Evolutionary conservation across 176 grass and related monocot genomes (phyloP).

Genomic region (Calamus simplicifolius): DNA sequence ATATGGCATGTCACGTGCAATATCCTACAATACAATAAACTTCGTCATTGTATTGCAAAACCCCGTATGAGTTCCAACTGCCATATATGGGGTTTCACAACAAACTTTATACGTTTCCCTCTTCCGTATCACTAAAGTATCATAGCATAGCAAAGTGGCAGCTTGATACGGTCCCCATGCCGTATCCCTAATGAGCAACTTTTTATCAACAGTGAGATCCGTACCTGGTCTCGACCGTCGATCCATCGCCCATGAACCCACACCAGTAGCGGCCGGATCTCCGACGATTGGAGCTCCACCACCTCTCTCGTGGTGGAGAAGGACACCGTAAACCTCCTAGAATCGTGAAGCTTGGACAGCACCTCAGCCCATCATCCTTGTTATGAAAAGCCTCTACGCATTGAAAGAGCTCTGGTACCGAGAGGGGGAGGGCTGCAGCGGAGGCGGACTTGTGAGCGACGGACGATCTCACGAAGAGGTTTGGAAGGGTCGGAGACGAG

Average conservation of each 20-base stretch:
- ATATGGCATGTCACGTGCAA: no score
- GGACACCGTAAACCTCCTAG: constrained; percentile 24
- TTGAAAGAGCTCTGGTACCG: constrained; percentile 14
- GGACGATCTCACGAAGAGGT: constrained; percentile 35
- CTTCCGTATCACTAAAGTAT: no score
- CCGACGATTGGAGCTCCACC: constrained; percentile 18
- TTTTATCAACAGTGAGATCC: neutral
- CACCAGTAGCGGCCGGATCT: constrained; percentile 41
- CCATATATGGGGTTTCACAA: no score
- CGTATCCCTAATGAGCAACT: no score
- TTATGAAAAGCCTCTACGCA: constrained; percentile 69
- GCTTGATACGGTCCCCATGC: no score
- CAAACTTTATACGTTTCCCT: no score
- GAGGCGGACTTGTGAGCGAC: constrained; percentile 4
- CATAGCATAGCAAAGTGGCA: no score
- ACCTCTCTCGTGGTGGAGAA: constrained; percentile 55
- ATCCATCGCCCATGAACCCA: constrained; percentile 34
- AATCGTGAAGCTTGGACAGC: constrained; percentile 5
- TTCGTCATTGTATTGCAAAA: no score
- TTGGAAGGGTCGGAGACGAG: constrained; percentile 25
- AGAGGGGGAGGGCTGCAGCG: constrained; percentile 13
- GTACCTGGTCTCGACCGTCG: constrained; percentile 6
- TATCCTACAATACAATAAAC: no score
- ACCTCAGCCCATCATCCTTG: constrained; percentile 65
- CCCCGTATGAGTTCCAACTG: no score